phyloP scores from a whole-genome alignment of 1,284 basidiomycete genomes.

The Puccinia triticina region DNA sequence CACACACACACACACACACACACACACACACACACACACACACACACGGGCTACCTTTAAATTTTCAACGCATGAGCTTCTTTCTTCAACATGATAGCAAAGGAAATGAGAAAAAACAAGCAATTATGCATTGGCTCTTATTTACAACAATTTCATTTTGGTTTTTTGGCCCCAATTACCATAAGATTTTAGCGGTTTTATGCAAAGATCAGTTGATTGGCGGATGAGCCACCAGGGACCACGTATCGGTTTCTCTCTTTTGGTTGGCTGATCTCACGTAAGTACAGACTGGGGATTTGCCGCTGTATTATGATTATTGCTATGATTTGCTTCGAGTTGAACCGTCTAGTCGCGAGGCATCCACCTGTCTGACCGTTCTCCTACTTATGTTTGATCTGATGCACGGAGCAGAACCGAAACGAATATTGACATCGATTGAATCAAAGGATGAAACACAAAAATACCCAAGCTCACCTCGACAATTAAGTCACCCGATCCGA shows the following conservation, averaged over 20 bases:
- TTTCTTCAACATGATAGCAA: background rate
- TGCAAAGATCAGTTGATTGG: background rate
- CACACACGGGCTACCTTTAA: background rate
- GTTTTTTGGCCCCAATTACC: background rate
- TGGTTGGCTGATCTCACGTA: background rate
- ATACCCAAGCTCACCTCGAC: slow-evolving; percentile 25
- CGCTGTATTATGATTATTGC: background rate
- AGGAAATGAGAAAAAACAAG: background rate
- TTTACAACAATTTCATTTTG: background rate
- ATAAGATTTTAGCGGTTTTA: background rate
- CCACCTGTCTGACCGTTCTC: background rate
- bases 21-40: too few species aligned
- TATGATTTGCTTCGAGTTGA: background rate
- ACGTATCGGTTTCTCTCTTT: background rate
- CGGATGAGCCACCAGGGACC: background rate
- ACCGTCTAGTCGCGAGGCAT: background rate
- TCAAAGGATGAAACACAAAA: background rate
- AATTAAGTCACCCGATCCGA: slow-evolving; percentile 51
- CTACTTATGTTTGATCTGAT: slow-evolving; percentile 30
- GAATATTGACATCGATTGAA: background rate
- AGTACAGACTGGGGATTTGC: background rate
- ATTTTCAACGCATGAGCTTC: background rate
- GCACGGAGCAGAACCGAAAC: background rate
- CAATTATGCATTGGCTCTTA: background rate
- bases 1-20: too few species aligned